phyloP scores from a whole-genome alignment of 768 basidiomycete genomes.

The Russula ochroleuca region DNA sequence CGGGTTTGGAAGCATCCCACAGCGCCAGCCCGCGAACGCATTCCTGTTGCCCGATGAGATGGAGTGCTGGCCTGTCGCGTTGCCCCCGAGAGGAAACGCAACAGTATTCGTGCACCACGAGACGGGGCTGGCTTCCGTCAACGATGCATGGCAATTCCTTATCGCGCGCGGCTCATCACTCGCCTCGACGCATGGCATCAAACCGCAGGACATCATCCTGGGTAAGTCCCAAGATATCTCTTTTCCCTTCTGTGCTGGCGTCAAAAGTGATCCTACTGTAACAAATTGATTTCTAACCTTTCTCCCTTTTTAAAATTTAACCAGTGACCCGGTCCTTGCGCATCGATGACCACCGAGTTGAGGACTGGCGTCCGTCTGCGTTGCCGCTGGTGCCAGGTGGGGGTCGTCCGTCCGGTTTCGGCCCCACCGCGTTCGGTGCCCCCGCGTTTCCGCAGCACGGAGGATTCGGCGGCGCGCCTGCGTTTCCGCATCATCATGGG shows the following conservation, averaged over 20 bases:
- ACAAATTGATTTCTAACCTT: neutral
- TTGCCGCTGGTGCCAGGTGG: neutral
- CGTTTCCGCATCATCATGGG: constrained; percentile 9
- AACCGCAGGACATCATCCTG: constrained; percentile 21
- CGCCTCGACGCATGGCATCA: constrained; percentile 17
- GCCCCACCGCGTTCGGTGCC: neutral
- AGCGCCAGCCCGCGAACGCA: constrained; percentile 16
- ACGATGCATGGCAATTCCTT: constrained; percentile 22
- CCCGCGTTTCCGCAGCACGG: constrained; percentile 1
- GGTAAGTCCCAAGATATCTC: neutral
- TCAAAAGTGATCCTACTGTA: neutral
- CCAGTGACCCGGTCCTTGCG: constrained; percentile 21
- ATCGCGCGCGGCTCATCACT: constrained; percentile 14
- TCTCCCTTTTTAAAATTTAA: neutral
- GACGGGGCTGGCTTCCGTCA: constrained; percentile 16
- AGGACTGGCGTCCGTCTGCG: constrained; percentile 21
- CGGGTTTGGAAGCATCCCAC: constrained; percentile 4
- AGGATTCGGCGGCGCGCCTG: constrained; percentile 3
- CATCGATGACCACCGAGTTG: constrained; percentile 17
- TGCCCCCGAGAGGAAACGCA: constrained; percentile 18
- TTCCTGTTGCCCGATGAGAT: constrained; percentile 14
- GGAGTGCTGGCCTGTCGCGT: constrained; percentile 25
- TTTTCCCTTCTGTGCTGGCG: too few species aligned
- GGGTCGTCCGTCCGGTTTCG: neutral
- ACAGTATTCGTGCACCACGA: constrained; percentile 20